Conservation (phyloP, 768 basidiomycete genomes). For the Trametes cubensis region DNA sequence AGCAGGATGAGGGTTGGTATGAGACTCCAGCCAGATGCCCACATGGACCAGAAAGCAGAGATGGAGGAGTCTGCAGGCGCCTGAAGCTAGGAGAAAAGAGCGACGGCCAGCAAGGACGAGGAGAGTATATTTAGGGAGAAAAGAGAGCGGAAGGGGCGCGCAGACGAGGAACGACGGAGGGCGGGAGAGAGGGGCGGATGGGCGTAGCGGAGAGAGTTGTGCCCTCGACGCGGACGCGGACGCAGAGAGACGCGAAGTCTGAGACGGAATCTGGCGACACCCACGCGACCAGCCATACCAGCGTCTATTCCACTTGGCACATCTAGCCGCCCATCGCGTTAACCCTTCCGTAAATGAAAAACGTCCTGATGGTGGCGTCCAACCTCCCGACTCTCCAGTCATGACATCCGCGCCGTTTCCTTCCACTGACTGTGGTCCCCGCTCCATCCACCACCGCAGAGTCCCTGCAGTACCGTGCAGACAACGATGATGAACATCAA, state of each 20-base stretch:
- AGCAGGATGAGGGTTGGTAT: slow-evolving; percentile 29
- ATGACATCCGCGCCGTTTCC: background rate
- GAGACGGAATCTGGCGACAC: background rate
- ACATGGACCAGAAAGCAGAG: slow-evolving; percentile 22
- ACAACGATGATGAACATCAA: background rate
- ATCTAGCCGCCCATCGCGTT: no score
- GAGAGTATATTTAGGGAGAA: background rate
- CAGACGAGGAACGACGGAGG: background rate
- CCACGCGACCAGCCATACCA: slow-evolving; percentile 3
- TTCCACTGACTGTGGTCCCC: background rate
- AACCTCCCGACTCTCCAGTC: background rate
- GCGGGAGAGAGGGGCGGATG: background rate
- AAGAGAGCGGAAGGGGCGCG: slow-evolving; percentile 13
- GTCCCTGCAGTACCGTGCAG: background rate
- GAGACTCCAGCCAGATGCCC: slow-evolving; percentile 25
- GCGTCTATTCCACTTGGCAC: background rate
- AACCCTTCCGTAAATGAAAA: background rate
- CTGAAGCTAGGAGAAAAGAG: background rate
- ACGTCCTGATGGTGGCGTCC: slow-evolving; percentile 2
- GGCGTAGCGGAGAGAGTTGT: background rate
- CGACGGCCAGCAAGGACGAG: background rate
- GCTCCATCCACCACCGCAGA: background rate
- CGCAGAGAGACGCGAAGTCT: background rate
- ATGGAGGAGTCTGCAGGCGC: background rate
- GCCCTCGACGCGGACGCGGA: background rate